A percentile compares a stretch with the other conserved stretches of the same genome.
Evolutionary conservation across 257 asterid species (phyloP).

Genomic region (Anisodus acutangulus): DNA sequence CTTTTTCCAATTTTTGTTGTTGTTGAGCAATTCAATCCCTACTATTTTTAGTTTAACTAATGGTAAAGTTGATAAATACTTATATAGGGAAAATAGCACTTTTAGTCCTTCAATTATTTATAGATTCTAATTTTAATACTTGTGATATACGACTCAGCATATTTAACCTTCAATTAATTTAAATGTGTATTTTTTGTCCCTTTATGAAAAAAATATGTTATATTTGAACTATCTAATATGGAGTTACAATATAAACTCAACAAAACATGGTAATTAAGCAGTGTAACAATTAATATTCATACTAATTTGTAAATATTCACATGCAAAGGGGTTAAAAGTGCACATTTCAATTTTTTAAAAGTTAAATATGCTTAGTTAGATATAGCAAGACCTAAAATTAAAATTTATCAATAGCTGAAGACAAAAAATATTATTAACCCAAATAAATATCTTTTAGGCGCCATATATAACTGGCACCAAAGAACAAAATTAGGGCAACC

Average conservation of each 20-base stretch:
- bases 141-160: neutral
- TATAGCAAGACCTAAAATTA: no score
- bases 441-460: neutral
- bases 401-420: no score
- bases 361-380: neutral
- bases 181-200: neutral
- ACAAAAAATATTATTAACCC: no score
- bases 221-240: neutral
- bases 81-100: neutral
- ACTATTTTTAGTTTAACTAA: no score
- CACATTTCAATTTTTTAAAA: neutral
- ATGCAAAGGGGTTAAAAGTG: neutral
- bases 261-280: neutral
- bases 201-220: neutral
- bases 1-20: no score
- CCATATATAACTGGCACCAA: neutral
- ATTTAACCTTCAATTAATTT: neutral
- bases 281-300: neutral
- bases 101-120: neutral
- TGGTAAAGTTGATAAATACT: neutral
- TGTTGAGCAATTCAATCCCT: neutral
- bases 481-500: neutral
- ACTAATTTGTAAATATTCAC: neutral
- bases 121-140: neutral
- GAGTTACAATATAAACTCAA: neutral